These are phyloP conservation scores for Nadsonia commutata DNA, from an alignment of 1,139 yeast species.

Conservation along the genomic window DNA sequence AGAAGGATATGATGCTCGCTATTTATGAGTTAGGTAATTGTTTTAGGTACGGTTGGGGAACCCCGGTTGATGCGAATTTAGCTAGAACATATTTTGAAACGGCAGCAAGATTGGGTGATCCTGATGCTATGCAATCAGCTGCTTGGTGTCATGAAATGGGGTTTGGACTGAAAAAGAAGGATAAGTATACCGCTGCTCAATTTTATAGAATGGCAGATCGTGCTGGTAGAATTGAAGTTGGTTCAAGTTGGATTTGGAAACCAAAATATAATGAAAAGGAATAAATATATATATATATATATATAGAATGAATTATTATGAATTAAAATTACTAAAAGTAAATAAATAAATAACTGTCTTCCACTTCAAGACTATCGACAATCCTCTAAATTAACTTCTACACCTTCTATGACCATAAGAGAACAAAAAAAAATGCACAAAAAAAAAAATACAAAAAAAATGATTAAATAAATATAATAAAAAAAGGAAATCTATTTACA, in stretches of 20 bases:
- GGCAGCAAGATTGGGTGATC: conserved; percentile 23
- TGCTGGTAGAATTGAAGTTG: conserved; percentile 20
- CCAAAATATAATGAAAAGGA: conserved; percentile 13
- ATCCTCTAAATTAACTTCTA: no score
- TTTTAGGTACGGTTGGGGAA: conserved; percentile 24
- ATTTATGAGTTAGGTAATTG: conserved; percentile 23
- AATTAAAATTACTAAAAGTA: no score
- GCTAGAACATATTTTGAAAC: conserved; percentile 21
- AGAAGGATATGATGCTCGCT: conserved; percentile 20
- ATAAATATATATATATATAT: no score
- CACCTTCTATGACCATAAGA: no score
- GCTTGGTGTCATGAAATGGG: conserved; percentile 21
- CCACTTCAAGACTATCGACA: no score
- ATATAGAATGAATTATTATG: no score
- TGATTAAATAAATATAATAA: no score
- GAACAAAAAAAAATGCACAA: no score
- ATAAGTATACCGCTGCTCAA: conserved; percentile 20
- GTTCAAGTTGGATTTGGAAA: conserved; percentile 25
- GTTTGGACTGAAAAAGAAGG: conserved; percentile 20
- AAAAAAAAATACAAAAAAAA: no score
- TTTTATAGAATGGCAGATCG: conserved; percentile 20
- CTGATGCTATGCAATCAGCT: conserved; percentile 22
- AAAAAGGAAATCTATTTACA: no score
- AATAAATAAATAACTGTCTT: no score
- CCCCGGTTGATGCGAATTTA: conserved; percentile 16